Evolutionary conservation across 2,329 filamentous ascomycete species (phyloP), one percentile per base, ranked within the genome.

Genomic region (Zasmidium citrigriseum): DNA sequence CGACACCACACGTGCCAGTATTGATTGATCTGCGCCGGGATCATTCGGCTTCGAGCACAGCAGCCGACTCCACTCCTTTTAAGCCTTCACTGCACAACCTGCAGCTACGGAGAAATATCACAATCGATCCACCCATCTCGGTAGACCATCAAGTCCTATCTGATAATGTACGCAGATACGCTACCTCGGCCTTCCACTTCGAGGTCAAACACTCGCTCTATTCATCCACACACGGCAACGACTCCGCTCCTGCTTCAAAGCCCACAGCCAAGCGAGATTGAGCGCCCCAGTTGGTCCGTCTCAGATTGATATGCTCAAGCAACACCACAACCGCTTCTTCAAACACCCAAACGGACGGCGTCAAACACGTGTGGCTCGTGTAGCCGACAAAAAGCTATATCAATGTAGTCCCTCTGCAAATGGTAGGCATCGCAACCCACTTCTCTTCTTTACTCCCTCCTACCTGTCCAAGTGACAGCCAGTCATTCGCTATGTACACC

Each of bases 401-500:
- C 14, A 29, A 29, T 29, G 27, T 14, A 29, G 27, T 14, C 14
- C 27, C 7, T 7, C 14, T 29, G 7, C 27, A n/a, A 41, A 41
- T n/a, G 34, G 34, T 41, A 41, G 34, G 34, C 34, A 41, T 16
- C 27, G 14, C 27, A 29, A 29, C 16, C 14, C 34, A 41, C 34
- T 4, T n/a, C 18, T 16, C 16, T 41, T 9, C 18, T n/a, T 16
- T 41, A 4, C 7, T n/a, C 34, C 14, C 18, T 16, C 34, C 34
- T n/a, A 41, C 18, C 34, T 41, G 34, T 41, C 34, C 34, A 9
- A 41, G 34, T 16, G 34, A 41, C 34, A 41, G 7, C 34, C 7
- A 41, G 14, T 41, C 34, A 41, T 41, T 41, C 34, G 34, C 16
- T 41, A 49, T 49, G 47, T 49, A 18, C 23, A 16, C 47, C 73